Evolutionary conservation across 305 asterid genomes (phyloP).

Genomic region (Petunia hybrid): DNA sequence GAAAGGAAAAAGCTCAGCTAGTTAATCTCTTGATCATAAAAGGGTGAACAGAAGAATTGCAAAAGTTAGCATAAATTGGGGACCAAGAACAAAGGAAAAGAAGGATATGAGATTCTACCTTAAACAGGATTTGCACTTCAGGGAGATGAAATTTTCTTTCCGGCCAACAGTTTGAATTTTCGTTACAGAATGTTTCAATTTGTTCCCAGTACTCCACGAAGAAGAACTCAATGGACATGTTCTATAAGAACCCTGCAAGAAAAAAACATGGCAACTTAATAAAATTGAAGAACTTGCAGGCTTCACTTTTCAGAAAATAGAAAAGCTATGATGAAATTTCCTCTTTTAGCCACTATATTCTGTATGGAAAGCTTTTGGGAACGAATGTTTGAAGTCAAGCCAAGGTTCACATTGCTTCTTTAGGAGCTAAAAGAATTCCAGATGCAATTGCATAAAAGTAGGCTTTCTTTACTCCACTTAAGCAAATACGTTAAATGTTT

Average conservation of each 20-base stretch:
- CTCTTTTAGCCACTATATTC: background rate
- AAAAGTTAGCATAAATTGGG: slow-evolving; percentile 18
- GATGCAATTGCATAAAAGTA: background rate
- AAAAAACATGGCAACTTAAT: slow-evolving; percentile 32
- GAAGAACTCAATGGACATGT: slow-evolving; percentile 49
- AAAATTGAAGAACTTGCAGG: slow-evolving; percentile 26
- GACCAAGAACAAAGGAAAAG: slow-evolving; percentile 22
- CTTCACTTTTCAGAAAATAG: slow-evolving; percentile 30
- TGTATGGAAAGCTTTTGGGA: background rate
- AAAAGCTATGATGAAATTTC: background rate
- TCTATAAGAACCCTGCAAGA: slow-evolving; percentile 66
- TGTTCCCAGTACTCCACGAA: slow-evolving; percentile 58
- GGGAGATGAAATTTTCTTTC: slow-evolving; percentile 57
- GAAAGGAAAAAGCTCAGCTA: background rate
- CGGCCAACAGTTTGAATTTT: slow-evolving; percentile 44
- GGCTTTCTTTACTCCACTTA: no score
- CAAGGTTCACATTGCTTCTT: background rate
- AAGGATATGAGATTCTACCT: slow-evolving; percentile 56
- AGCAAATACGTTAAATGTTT: no score
- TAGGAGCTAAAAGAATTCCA: background rate
- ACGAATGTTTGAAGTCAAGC: background rate
- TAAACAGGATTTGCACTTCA: slow-evolving; percentile 67
- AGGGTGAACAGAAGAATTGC: background rate
- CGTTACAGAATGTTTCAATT: slow-evolving; percentile 47
- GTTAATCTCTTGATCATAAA: background rate